Evolutionary conservation across 1,139 yeast species (phyloP).

Genomic region (Suhomyces bolitotheri): DNA sequence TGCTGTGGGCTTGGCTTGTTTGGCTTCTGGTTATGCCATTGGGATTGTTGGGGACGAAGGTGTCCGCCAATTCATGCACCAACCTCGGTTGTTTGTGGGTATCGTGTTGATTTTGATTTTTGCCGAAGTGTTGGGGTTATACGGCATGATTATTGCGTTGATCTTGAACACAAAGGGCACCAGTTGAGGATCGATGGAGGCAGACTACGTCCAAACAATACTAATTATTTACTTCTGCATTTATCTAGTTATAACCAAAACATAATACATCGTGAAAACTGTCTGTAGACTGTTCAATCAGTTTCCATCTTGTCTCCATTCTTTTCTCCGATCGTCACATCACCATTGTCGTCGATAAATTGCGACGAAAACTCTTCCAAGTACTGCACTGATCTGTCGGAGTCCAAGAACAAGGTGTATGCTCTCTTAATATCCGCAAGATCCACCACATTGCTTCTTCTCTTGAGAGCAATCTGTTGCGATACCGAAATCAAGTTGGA

Average conservation of each 20-base stretch:
- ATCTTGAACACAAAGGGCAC: conserved; percentile 82
- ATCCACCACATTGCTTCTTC: conserved; percentile 71
- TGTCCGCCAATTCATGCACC: conserved; percentile 94
- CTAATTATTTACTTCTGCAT: conserved; percentile 6
- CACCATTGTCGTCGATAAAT: conserved; percentile 73
- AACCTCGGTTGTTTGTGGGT: conserved; percentile 94
- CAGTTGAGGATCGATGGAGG: conserved; percentile 28
- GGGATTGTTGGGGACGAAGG: conserved; percentile 99
- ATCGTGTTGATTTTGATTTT: conserved; percentile 92
- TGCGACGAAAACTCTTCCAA: conserved; percentile 67
- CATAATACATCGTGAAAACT: conserved; percentile 5
- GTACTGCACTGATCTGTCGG: conserved; percentile 81
- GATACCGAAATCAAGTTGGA: conserved; percentile 88
- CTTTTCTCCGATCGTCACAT: conserved; percentile 51
- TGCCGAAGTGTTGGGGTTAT: conserved; percentile 95
- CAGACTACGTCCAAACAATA: not conserved
- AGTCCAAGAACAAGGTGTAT: conserved; percentile 82
- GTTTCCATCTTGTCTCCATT: conserved; percentile 53
- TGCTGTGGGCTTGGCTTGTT: conserved; percentile 93
- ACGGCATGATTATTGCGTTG: conserved; percentile 91
- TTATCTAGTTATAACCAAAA: conserved; percentile 4
- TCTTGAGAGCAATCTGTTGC: conserved; percentile 78
- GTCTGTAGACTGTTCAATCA: conserved; percentile 21
- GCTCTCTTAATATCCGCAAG: conserved; percentile 85
- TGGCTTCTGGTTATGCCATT: conserved; percentile 97